Evolutionary conservation across 805 yeast genomes (phyloP).

Genomic region (Lachancea meyersii): DNA sequence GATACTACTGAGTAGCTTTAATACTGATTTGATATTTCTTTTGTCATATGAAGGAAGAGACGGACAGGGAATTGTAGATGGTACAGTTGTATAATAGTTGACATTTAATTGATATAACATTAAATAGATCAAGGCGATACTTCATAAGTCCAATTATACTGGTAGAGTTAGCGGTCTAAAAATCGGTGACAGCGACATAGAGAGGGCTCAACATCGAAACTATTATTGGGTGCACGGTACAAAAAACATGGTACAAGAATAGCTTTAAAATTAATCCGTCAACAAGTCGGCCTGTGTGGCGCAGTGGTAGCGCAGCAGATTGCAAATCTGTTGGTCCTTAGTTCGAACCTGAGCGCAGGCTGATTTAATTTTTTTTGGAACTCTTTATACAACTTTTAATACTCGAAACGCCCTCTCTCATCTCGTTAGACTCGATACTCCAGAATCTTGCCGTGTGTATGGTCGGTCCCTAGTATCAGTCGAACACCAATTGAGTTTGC

Average conservation of each 20-base stretch:
- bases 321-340: conserved; percentile 98
- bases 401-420: too few species aligned
- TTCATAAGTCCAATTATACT: not conserved
- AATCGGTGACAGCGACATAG: not conserved
- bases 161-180: not conserved
- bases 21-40: conserved; percentile 1
- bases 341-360: conserved; percentile 95
- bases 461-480: conserved; percentile 18
- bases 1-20: not conserved
- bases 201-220: not conserved
- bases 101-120: conserved; percentile 13
- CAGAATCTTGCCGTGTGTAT: conserved; percentile 7
- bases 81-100: conserved; percentile 15
- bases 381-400: too few species aligned
- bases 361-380: conserved; percentile 29
- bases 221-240: not conserved
- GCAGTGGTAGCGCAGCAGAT: conserved; percentile 99
- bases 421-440: too few species aligned
- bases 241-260: not conserved
- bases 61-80: conserved; percentile 7
- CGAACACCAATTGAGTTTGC: conserved; percentile 24
- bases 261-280: not conserved
- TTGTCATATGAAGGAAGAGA: conserved; percentile 7
- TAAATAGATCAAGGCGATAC: conserved; percentile 12
- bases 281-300: conserved; percentile 57